Base-by-base conservation (phyloP, 2,329 filamentous ascomycete genomes). In the Harringtonia lauricola region DNA sequence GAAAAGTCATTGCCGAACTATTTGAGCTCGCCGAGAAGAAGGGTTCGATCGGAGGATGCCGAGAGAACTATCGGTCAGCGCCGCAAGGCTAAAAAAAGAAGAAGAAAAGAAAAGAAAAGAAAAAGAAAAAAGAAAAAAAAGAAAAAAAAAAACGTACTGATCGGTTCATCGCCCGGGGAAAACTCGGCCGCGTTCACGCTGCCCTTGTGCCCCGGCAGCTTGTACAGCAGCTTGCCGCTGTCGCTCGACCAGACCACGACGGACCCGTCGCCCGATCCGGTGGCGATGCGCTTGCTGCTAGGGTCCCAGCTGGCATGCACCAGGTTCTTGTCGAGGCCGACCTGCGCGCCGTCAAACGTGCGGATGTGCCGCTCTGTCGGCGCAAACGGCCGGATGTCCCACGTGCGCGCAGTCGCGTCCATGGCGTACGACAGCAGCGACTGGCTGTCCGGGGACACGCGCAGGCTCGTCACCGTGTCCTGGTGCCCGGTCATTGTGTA, bases 121-220 rank as follows among this genome's bases (percentile, higher is more conserved):
- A 18, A 30, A 26, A 28, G 17, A 30, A 79, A 28, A 35, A 28
- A 49, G 30, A n/a, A 38, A 17, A 9, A 8, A 26, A 33, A 24
- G 49, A 33, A 29, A 42, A 30, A 39, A 26, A 17, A 26, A 36
- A 21, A 79, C 86, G 80, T 74, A 95, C 89, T 75, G 49, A 95
- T 84, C 18, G 88, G 87, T 54, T 95, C 88, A 48, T 83, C 78
- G 33, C 76, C 76, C 5, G 90, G 88, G 39, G 86, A 83, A 59
- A 98, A 94, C 53, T 94, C 83, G 43, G 90, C 90, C 60, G 90
- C 88, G 59, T 96, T 98, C 41, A 96, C 92, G 0, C 86, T 86
- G 29, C 90, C 92, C 64, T 88, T 92, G 61, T 98, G 92, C 1
- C 92, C 92, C 1, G 92, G 92, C 42, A 98, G 71, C 65, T 96